phyloP scores from a whole-genome alignment of 2,329 filamentous ascomycete genomes.

The Raffaelea albimanens region DNA sequence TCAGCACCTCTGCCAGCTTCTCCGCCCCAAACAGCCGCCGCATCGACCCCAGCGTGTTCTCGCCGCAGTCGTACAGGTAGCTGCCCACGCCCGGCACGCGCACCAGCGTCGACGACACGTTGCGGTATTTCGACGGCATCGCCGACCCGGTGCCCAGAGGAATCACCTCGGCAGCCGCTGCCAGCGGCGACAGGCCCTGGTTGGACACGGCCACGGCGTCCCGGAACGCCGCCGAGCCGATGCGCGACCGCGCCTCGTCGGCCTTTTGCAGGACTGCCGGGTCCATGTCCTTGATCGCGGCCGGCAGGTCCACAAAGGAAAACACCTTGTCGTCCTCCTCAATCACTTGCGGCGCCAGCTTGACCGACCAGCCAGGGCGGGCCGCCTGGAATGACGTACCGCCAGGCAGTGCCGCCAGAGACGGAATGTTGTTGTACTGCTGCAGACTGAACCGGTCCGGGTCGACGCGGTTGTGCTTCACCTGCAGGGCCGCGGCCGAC shows the following conservation, averaged over 20 bases:
- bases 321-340: conserved; percentile 36
- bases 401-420: too few relatives aligned
- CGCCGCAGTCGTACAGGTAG: conserved; percentile 85
- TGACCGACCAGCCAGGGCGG: conserved; percentile 32
- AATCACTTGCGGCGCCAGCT: conserved; percentile 36
- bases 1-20: conserved; percentile 61
- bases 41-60: conserved; percentile 84
- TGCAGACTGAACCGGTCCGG: conserved; percentile 63
- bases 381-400: conserved; percentile 26
- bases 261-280: conserved; percentile 43
- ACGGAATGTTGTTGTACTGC: conserved; percentile 44
- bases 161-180: conserved; percentile 52
- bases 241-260: conserved; percentile 30
- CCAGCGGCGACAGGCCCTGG: conserved; percentile 20
- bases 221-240: conserved; percentile 35
- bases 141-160: conserved; percentile 88
- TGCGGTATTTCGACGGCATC: conserved; percentile 84
- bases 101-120: conserved; percentile 82
- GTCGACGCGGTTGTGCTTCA: conserved; percentile 65
- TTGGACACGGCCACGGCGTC: conserved; percentile 46
- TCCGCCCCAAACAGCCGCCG: conserved; percentile 59
- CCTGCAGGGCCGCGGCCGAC: conserved; percentile 55
- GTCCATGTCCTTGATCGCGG: conserved; percentile 29
- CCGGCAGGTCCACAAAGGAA: conserved; percentile 37
- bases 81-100: conserved; percentile 77